phyloP scores from a whole-genome alignment of 2,329 filamentous ascomycete species.

The Cladosporium sp. region DNA sequence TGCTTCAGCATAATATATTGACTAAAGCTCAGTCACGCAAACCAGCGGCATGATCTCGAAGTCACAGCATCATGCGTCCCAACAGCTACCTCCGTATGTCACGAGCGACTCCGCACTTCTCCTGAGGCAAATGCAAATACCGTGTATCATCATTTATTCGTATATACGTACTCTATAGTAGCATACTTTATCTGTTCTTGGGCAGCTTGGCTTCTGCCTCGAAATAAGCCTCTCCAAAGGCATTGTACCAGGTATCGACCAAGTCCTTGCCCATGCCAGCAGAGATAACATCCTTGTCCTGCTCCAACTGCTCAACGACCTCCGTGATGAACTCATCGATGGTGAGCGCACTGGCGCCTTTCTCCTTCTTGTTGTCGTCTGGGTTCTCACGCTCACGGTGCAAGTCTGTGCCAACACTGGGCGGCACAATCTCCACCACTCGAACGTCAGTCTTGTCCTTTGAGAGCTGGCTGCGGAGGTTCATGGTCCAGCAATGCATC shows the following conservation, averaged over 20 bases:
- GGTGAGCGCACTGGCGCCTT: conserved; percentile 45
- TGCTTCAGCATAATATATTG: too few relatives aligned
- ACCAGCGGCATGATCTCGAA: too few relatives aligned
- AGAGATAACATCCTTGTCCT: conserved; percentile 46
- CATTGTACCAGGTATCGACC: conserved; percentile 43
- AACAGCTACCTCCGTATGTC: neutral
- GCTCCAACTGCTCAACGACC: conserved; percentile 42
- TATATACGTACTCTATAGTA: neutral
- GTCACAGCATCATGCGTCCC: neutral
- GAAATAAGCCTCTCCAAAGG: conserved; percentile 24
- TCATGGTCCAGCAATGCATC: conserved; percentile 55
- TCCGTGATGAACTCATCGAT: conserved; percentile 54
- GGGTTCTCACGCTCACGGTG: conserved; percentile 54
- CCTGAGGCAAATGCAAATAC: neutral
- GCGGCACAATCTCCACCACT: conserved; percentile 55
- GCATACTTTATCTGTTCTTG: neutral
- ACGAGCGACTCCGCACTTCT: neutral
- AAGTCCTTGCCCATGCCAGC: conserved; percentile 42
- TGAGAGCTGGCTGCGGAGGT: conserved; percentile 49
- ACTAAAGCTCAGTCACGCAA: too few relatives aligned
- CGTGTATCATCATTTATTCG: conserved; percentile 1
- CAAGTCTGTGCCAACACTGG: conserved; percentile 52
- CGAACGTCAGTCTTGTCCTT: conserved; percentile 37
- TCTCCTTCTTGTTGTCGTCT: conserved; percentile 56
- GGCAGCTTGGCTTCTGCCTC: conserved; percentile 20